Conservation (phyloP, 768 basidiomycete species). For the Trametopsis cervina region DNA sequence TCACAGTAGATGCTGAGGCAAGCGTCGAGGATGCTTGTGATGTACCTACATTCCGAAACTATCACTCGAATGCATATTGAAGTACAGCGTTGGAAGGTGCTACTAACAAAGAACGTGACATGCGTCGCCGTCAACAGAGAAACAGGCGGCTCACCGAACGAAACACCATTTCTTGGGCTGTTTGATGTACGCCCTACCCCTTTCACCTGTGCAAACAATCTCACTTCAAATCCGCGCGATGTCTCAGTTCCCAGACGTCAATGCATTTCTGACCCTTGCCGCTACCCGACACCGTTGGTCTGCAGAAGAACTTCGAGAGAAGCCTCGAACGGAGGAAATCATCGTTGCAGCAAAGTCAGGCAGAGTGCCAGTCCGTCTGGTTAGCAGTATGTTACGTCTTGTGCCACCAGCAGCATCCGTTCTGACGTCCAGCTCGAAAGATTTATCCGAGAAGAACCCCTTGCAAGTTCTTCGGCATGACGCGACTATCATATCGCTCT, state of each 20-base stretch:
- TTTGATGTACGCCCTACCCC: conserved; percentile 56
- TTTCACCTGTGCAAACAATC: not conserved
- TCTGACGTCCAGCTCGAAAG: conserved; percentile 19
- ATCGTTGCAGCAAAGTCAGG: conserved; percentile 70
- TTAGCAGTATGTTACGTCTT: conserved; percentile 80
- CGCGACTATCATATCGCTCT: conserved; percentile 54
- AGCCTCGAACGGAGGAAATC: conserved; percentile 59
- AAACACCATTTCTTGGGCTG: conserved; percentile 40
- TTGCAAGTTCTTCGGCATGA: conserved; percentile 55
- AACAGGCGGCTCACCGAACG: conserved; percentile 18
- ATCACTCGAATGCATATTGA: no score
- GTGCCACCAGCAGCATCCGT: not conserved
- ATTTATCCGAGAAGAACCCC: conserved; percentile 82
- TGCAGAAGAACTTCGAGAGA: conserved; percentile 51
- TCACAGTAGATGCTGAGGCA: conserved; percentile 60
- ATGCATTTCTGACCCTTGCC: conserved; percentile 80
- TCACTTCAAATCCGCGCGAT: not conserved
- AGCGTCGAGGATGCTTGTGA: conserved; percentile 82
- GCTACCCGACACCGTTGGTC: conserved; percentile 68
- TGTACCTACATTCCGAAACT: conserved; percentile 35
- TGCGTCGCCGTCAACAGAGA: conserved; percentile 57
- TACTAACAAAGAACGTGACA: conserved; percentile 53
- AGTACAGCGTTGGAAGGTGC: conserved; percentile 31
- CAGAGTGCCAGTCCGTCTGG: conserved; percentile 64
- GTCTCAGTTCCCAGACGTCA: conserved; percentile 72